A percentile compares a stretch with the other conserved stretches of the same genome.
Evolutionary conservation across 2,329 filamentous ascomycete genomes (phyloP).

Genomic region (Fusarium zealandicum): DNA sequence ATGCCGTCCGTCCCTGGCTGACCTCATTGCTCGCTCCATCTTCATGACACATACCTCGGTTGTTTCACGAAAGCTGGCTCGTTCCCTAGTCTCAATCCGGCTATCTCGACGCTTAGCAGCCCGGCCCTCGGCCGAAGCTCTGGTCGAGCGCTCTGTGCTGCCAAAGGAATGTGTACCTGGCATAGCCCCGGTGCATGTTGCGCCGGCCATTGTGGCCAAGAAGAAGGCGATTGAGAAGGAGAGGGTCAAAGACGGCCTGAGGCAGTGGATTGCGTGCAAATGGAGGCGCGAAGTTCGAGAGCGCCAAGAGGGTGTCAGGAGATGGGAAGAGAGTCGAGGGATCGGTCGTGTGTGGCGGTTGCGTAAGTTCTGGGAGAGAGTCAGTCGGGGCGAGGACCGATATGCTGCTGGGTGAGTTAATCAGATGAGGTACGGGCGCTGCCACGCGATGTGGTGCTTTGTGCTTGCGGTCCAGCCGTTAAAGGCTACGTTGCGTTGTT

Average conservation of each 20-base stretch:
- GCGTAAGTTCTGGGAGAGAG: constrained; percentile 70
- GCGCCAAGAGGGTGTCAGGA: constrained; percentile 55
- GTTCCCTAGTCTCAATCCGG: constrained; percentile 70
- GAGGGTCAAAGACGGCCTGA: constrained; percentile 70
- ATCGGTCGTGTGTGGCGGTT: constrained; percentile 67
- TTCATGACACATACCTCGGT: constrained; percentile 72
- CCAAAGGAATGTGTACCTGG: constrained; percentile 68
- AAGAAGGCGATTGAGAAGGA: constrained; percentile 71
- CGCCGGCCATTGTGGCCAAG: constrained; percentile 68
- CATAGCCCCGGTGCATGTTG: constrained; percentile 52
- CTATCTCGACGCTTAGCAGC: constrained; percentile 67
- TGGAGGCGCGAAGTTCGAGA: constrained; percentile 62
- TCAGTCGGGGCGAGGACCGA: constrained; percentile 53
- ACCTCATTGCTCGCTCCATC: constrained; percentile 70
- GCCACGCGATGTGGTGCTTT: constrained; percentile 1
- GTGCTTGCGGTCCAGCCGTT: neutral
- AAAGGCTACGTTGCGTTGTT: neutral
- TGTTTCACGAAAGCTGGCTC: constrained; percentile 68
- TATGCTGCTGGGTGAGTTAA: constrained; percentile 31
- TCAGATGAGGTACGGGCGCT: neutral
- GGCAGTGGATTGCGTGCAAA: constrained; percentile 69
- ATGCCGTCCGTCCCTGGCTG: constrained; percentile 64
- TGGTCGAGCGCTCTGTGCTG: constrained; percentile 70
- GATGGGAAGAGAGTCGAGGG: constrained; percentile 59
- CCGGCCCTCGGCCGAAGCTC: constrained; percentile 64